Evolutionary conservation across 1,139 yeast species (phyloP).

Genomic region (Barnettozyma hawaiiensis): DNA sequence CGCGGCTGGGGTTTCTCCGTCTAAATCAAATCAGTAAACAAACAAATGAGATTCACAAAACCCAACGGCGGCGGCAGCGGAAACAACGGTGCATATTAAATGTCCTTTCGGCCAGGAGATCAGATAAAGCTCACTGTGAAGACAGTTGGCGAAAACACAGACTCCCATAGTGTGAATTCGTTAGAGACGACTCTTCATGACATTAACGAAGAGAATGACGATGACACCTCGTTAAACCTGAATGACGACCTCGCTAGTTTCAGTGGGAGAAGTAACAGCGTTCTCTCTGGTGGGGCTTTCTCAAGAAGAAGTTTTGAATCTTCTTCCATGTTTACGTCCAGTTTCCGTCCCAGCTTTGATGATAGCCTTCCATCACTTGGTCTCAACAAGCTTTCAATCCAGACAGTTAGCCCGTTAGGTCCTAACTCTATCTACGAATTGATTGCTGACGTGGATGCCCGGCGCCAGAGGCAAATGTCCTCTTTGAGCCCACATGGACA

Average conservation of each 20-base stretch:
- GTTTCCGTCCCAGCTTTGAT: conserved; percentile 26
- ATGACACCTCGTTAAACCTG: conserved; percentile 21
- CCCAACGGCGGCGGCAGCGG: no score
- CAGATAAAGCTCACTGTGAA: background rate
- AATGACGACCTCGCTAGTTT: conserved; percentile 32
- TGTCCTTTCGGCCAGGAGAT: background rate
- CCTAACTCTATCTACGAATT: conserved; percentile 75
- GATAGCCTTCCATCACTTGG: conserved; percentile 24
- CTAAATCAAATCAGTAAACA: background rate
- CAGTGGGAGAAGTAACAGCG: conserved; percentile 18
- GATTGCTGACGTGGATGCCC: conserved; percentile 52
- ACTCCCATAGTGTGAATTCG: conserved; percentile 2
- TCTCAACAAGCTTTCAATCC: conserved; percentile 23
- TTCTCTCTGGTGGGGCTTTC: conserved; percentile 18
- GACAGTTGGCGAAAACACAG: conserved; percentile 2
- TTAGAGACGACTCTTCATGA: conserved; percentile 11
- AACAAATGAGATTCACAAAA: no score
- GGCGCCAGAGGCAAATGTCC: conserved; percentile 21
- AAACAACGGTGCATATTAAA: background rate
- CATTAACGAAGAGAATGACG: conserved; percentile 9
- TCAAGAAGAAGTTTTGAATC: conserved; percentile 32
- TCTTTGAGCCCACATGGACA: conserved; percentile 16
- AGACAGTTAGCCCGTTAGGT: conserved; percentile 55
- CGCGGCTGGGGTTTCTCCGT: background rate
- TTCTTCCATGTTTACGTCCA: conserved; percentile 25